Evolutionary conservation across 1,284 basidiomycete genomes (phyloP).

Genomic region (Macrocybe sp.): DNA sequence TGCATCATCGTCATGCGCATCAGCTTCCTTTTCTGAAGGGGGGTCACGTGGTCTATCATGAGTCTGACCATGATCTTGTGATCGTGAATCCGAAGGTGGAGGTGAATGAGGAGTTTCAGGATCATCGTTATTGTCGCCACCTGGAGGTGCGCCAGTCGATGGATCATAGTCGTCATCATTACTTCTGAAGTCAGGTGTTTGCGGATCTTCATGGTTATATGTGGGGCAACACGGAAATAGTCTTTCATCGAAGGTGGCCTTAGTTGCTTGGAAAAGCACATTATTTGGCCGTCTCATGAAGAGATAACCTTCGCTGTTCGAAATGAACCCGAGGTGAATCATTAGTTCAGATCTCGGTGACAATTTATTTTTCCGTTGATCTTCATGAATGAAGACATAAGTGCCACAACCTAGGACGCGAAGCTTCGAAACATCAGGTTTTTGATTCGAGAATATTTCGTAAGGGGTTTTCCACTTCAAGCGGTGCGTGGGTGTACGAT

Average conservation of each 20-base stretch:
- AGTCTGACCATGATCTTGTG: too few species aligned
- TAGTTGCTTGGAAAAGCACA: constrained; percentile 12
- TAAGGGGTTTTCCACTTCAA: constrained; percentile 5
- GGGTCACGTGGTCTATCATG: too few species aligned
- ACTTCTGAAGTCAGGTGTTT: too few species aligned
- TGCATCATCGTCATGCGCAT: too few species aligned
- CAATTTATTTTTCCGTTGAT: not conserved
- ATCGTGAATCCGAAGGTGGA: too few species aligned
- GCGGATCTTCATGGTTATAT: not conserved
- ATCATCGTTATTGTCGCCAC: too few species aligned
- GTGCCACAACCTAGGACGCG: constrained; percentile 20
- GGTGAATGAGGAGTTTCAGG: too few species aligned
- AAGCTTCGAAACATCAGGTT: constrained; percentile 16
- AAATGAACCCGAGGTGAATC: constrained; percentile 12
- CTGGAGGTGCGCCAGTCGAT: too few species aligned
- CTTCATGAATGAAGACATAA: constrained; percentile 14
- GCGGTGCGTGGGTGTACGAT: not conserved
- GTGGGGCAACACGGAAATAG: not conserved
- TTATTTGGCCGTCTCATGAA: constrained; percentile 16
- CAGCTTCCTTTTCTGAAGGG: too few species aligned
- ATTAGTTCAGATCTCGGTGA: not conserved
- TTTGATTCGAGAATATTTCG: constrained; percentile 8
- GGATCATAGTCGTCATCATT: too few species aligned
- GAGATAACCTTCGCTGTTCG: constrained; percentile 12
- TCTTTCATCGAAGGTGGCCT: constrained; percentile 11